Base-by-base conservation (phyloP, 2,329 filamentous ascomycete genomes). In the Aspergillus puulaauensis region DNA sequence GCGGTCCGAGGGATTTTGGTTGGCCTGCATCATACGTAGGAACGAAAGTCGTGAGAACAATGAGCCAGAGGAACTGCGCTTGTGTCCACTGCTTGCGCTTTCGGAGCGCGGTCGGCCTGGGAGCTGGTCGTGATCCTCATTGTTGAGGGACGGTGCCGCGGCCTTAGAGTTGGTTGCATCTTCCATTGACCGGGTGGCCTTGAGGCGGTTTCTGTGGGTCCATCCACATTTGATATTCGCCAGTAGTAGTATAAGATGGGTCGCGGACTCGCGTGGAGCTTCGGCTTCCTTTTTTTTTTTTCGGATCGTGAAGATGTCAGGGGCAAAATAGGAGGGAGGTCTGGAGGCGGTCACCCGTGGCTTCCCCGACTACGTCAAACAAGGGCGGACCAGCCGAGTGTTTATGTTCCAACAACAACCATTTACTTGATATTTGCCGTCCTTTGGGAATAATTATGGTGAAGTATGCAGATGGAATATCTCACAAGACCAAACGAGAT, bases 41-140 rank as follows among this genome's bases (percentile, higher is more conserved):
- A 93, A 91, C 41, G 87, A 85, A 53, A 93, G 79, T 62, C 83
- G 85, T 41, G 88, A 87, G 31, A 93, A 77, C 44, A 93, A 79
- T 58, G 85, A 84, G 35, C 85, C 85, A 24, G 86, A 89, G 51
- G 83, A 75, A 66, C 77, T 85, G 70, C 84, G 79, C 68, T 77
- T 79, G 71, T 84, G 78, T 53, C 70, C 67, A 61, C 64, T 72
- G 64, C 63, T 68, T 68, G 71, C 60, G 67, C 62, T 71, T 64
- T 67, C 66, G 14, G 73, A 70, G 56, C 70, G 73, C 43, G 67
- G 49, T 52, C 70, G 68, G 56, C 65, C 68, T 40, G 68, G 56
- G 57, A 61, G 61, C 58, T 56, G 56, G 43, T 31, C 27, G 27
- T 31, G 27, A 11, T 60, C 60, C 55, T 67, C 59, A 58, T 68